Evolutionary conservation across 495 filamentous ascomycete species (phyloP), one percentile per base, ranked within the genome.

Genomic region (Penicillium ochrochloron): DNA sequence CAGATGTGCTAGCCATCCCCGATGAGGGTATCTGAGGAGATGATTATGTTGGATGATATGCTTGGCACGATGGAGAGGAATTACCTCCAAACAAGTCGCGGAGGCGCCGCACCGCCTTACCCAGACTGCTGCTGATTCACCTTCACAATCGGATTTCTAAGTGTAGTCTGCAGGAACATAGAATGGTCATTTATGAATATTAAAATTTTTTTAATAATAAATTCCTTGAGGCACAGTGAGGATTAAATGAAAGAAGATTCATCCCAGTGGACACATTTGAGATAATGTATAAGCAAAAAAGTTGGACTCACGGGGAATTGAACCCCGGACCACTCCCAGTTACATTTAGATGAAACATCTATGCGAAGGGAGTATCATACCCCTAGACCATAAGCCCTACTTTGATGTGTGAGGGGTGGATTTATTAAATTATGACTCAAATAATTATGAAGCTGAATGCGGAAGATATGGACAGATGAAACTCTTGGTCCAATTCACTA

Each of bases 1-100:
- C 31, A 37, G 63, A 50, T 61, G 14, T 35, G 44, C 56, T 46
- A 54, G 59, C 44, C 63, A 62, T 66, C 5, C 27, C 52, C 31
- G 37, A 9, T 57, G 51, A 15, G n/a, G 44, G 19, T 29, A 5
- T 29, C 35, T 33, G 5, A 17, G 25, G 10, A n/a, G 25, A 15
- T 15, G 25, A 27, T 14, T 3, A n/a, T 33, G 44, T 11, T 21
- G n/a, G 19, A 48, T 21, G 8, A 21, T 25, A 19, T 48, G 48
- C n/a, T 17, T 15, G 25, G 25, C 25, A 31, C 11, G 12, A 11
- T 17, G 14, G 25, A 9, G 3, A 6, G 46, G 21, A 50, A 50
- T 14, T 27, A 50, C 46, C n/a, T 50, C 10, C 12, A 12, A 27
- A 2, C 46, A 48, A 31, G 25, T n/a, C 25, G 25, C 48, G 48